Evolutionary conservation across 2,329 filamentous ascomycete genomes (phyloP), one percentile per base, ranked within the genome.

Genomic region (Fusarium sp.): DNA sequence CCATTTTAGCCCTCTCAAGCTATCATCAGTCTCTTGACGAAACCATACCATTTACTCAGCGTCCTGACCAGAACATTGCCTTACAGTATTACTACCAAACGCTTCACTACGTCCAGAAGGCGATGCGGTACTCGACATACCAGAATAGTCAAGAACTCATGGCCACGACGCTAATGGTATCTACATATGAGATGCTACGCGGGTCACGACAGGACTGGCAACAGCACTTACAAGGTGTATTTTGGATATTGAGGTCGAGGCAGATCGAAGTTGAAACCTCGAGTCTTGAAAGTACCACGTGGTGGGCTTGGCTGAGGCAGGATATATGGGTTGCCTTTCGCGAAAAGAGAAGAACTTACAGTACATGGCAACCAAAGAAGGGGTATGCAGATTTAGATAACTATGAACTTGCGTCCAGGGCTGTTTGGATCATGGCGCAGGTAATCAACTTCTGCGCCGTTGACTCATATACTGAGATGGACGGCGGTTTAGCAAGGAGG

Each of bases 221-320:
- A 63, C 79, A 86, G 4, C 88, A 91, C 72, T 78, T 90, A 0
- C 86, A 89, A 71, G 88, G 88, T 0, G 86, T 89, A 1, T 91
- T 90, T 67, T 89, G 88, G 85, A 90, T 90, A 16, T 85, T 89
- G 58, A 79, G 87, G n/a, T 87, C 84, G 1, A 86, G 88, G 53
- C 82, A 88, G 47, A 88, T 88, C 44, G 82, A 90, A 56, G 88
- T 87, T 2, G 86, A 86, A 50, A 85, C 83, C 1, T 83, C 84
- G 0, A 86, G 87, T 0, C 78, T 90, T 0, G 81, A 85, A 41
- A 83, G 85, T 65, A 85, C 87, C 0, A 85, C 87, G 0, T 90
- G 88, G 88, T 91, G 88, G 88, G 83, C 85, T 1, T 91, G 88
- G 88, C 77, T 90, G 5, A 80, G 86, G n/a, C 88, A 91, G 71